Base-by-base conservation (phyloP, 106 monocot genomes). In the Posidonia australis region DNA sequence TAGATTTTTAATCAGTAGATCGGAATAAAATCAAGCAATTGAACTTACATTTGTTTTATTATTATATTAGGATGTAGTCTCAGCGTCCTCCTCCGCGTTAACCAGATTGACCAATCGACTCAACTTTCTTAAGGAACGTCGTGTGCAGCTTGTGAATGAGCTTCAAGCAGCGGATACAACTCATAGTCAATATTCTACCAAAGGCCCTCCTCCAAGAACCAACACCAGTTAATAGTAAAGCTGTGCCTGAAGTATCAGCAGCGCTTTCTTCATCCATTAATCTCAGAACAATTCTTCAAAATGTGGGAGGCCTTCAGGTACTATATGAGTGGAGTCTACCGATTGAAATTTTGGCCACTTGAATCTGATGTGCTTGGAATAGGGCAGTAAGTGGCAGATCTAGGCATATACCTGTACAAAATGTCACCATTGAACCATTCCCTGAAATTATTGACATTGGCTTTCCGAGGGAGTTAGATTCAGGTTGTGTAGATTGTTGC, bases 51-150 rank as follows among this genome's bases (percentile, higher is more conserved):
- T n/a, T 62, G 18, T 20, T 6, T 30, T 31, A 9, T n/a, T 66
- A 7, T 51, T 28, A 7, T 20, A 44, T 45, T 44, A 69, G 36
- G 58, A 69, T 46, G 5, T 23, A 46, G 10, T 45, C 17, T 45
- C 69, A 5, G 47, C 49, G 55, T 67, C 72, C 74, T 71, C 80
- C 41, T 70, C 75, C 0, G 74, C 86, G 22, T 36, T 89, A 30
- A 67, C 71, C 0, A 89, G 79, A 74, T 67, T 93, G 60, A 89
- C 93, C 14, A 83, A 72, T 64, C 82, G 89, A 46, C 83, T 93
- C 32, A 71, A 86, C 60, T 86, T 93, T 60, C 77, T 93, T 52
- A 93, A 89, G 73, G 89, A 93, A 72, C 71, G 89, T 29, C 70
- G 81, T 13, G 68, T 74, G 26, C 83, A 89, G 66, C 83, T 86